These are phyloP conservation scores for Clavulina sp. DNA, from an alignment of 768 basidiomycete genomes.

Conservation along the genomic window DNA sequence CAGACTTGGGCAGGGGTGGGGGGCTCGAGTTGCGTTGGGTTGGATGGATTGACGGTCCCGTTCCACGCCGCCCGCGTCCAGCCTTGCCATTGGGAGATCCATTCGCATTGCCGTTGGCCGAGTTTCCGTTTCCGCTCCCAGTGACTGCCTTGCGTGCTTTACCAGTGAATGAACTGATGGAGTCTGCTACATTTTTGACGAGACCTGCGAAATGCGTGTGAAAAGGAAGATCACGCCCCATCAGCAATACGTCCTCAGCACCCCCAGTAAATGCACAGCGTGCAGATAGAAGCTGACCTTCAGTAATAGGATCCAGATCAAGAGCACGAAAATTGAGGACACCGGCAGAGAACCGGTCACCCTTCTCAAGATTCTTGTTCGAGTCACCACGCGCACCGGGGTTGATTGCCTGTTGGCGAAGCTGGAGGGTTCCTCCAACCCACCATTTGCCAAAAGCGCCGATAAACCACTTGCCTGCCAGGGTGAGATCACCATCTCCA, in stretches of 20 bases:
- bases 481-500: constrained; percentile 2
- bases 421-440: constrained; percentile 60
- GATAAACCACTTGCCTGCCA: constrained; percentile 69
- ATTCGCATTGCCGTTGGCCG: not conserved
- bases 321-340: constrained; percentile 58
- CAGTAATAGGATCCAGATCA: constrained; percentile 28
- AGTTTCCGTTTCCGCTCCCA: not conserved
- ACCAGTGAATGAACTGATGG: not conserved
- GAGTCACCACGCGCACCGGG: too few relatives aligned
- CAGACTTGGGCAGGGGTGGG: constrained; percentile 71
- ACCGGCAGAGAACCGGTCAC: constrained; percentile 24
- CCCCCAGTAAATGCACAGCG: not conserved
- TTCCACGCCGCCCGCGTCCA: too few relatives aligned
- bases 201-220: too few relatives aligned
- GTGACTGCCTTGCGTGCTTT: not conserved
- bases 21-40: constrained; percentile 47
- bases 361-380: not conserved
- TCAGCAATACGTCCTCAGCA: not conserved
- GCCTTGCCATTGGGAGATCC: not conserved
- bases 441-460: constrained; percentile 89
- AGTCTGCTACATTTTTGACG: not conserved
- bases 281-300: not conserved
- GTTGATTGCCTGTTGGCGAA: constrained; percentile 5
- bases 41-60: constrained; percentile 2
- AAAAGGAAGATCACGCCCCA: not conserved